Conservation (phyloP, 192 early-diverging fungal species). For the Mortierella claussenii region DNA sequence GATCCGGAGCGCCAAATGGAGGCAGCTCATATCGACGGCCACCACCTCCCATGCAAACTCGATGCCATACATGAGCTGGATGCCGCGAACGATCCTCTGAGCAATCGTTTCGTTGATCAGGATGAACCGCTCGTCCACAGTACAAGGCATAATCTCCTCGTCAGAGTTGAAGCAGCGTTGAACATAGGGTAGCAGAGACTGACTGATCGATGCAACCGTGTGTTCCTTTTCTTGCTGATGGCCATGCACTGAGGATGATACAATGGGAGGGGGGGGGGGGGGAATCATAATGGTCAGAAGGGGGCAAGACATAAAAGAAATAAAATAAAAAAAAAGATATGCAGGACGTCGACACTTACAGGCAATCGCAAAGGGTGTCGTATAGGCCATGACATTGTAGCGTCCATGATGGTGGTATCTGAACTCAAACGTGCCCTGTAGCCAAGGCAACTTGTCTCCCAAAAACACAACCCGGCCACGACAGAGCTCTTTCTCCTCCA, state of each 20-base stretch:
- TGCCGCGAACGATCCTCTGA: conserved; percentile 81
- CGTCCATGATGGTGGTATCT: conserved; percentile 91
- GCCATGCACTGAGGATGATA: conserved; percentile 44
- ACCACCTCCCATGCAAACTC: conserved; percentile 90
- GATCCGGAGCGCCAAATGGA: conserved; percentile 62
- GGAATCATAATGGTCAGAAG: no score
- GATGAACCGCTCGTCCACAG: conserved; percentile 62
- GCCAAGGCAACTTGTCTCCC: conserved; percentile 82
- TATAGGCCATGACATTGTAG: conserved; percentile 83
- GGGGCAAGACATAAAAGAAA: neutral
- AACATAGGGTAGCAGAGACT: conserved; percentile 53
- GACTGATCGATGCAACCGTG: conserved; percentile 47
- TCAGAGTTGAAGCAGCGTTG: conserved; percentile 60
- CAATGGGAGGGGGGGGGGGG: no score
- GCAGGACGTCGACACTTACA: conserved; percentile 38
- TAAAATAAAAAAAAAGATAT: conserved; percentile 3
- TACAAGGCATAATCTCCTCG: conserved; percentile 55
- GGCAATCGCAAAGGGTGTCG: conserved; percentile 83
- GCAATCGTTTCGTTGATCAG: conserved; percentile 70
- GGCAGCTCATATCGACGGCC: conserved; percentile 60
- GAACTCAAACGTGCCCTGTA: conserved; percentile 89
- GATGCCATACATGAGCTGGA: conserved; percentile 85
- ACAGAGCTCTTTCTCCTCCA: conserved; percentile 40
- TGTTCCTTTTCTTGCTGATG: conserved; percentile 10
- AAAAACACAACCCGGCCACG: conserved; percentile 65